Evolutionary conservation across 345 rosid genomes (phyloP), one percentile per base, ranked within the genome.

Genomic region (Citrus unshiu): DNA sequence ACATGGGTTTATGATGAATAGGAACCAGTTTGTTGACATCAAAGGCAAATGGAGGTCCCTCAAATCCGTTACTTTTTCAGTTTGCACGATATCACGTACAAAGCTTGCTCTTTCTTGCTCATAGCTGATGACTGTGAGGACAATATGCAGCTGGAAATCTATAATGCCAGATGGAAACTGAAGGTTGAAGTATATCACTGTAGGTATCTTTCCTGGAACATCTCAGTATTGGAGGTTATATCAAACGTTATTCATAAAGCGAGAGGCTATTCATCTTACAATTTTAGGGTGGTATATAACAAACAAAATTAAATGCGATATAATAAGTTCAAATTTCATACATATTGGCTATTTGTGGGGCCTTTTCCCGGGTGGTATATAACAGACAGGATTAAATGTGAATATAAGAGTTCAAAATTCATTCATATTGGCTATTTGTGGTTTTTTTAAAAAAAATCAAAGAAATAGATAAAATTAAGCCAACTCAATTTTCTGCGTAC

Each of bases 1-100:
- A 73, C 77, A 3, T 94, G 91, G 92, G 74, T 83, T 43, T 89
- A 83, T 79, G 88, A 90, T 67, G 77, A 81, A 19, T 87, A 80
- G 74, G 62, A 74, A 49, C 32, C 10, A 35, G 64, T 54, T 39
- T 68, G 72, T 70, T 39, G 67, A 71, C 40, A 8, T 75, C 19
- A 2, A 2, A 40, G 18, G 32, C 35, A 34, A n/a, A 35, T 24
- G 64, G 29, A 76, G 60, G 39, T 18, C 7, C 54, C 4, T 6
- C 3, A 46, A 35, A 56, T 71, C 18, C 24, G 7, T 43, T 56
- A 32, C 21, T n/a, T 57, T 46, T 30, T 58, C 63, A 7, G 19
- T 37, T 29, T 39, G 9, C 57, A 13, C 4, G 21, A 32, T 65
- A 4, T 30, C 37, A 35, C 7, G 21, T 75, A 35, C 75, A 64